A percentile compares a stretch with the other conserved stretches of the same genome.
Evolutionary conservation across 2,329 filamentous ascomycete species (phyloP).

Genomic region (Penicillium italicum): DNA sequence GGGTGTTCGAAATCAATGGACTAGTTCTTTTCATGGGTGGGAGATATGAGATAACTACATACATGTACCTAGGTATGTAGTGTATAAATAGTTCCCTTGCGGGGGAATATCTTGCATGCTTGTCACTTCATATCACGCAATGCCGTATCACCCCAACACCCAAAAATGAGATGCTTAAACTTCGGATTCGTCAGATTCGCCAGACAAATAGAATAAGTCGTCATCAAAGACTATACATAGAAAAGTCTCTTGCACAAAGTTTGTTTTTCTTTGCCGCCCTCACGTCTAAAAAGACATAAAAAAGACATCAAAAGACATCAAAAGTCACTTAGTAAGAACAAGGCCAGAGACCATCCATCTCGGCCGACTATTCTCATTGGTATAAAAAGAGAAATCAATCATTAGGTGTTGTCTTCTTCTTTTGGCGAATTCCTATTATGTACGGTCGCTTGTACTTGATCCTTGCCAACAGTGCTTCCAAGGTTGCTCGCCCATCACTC

Average conservation of each 20-base stretch:
- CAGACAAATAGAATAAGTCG: slow-evolving; percentile 17
- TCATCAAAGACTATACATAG: slow-evolving; percentile 2
- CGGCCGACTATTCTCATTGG: too few relatives aligned
- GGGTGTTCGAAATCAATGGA: background rate
- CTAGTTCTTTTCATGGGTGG: background rate
- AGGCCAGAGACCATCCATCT: too few relatives aligned
- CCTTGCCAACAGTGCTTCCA: background rate
- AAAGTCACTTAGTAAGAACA: too few relatives aligned
- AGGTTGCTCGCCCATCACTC: background rate
- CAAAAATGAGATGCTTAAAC: slow-evolving; percentile 1
- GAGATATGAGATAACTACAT: too few relatives aligned
- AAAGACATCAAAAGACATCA: too few relatives aligned
- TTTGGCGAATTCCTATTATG: background rate
- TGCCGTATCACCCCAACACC: background rate
- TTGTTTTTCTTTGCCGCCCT: too few relatives aligned
- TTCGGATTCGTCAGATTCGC: slow-evolving; percentile 20
- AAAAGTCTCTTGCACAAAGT: too few relatives aligned
- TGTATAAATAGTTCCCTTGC: background rate
- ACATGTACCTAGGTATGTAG: too few relatives aligned
- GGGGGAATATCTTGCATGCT: slow-evolving; percentile 11
- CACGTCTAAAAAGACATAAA: too few relatives aligned
- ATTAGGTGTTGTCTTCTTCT: too few relatives aligned
- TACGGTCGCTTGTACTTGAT: background rate
- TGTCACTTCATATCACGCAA: slow-evolving; percentile 13
- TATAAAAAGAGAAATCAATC: background rate